Base-by-base conservation (phyloP, 495 filamentous ascomycete species). In the Massariosphaeria phaeospora region DNA sequence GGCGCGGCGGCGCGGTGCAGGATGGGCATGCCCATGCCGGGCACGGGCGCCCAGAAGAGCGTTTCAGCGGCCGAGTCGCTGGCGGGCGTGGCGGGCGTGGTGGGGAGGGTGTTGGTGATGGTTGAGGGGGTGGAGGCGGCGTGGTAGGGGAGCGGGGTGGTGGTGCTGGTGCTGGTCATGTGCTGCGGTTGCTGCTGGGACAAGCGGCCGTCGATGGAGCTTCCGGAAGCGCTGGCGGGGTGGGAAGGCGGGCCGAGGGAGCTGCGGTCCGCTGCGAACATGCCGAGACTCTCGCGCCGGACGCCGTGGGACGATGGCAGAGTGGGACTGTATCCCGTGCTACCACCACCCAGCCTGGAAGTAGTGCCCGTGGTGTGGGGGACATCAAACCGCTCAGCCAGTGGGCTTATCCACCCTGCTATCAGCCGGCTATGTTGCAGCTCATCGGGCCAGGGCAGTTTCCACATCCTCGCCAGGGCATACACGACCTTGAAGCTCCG, bases 401-500 rank as follows among this genome's bases (percentile, higher is more conserved):
- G 39, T 21, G 55, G 61, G 10, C 52, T 57, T 2, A 38, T 35
- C 10, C 42, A 31, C 17, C 30, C 36, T 1, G 34, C 25, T 1
- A 61, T 27, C 9, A 64, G 44, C 8, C 39, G 42, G 31, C 43
- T 52, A 31, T 31, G 48, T 10, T 52, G 38, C 0, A 57, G 34
- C n/a, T 47, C 55, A 18, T 64, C 62, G 2, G 68, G 68, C 10
- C 65, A 62, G 1, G 57, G 66, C 20, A 83, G 73, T 35, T 76
- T 70, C 81, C 81, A 83, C 55, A 77, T 78, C 38, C 73, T 72
- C 18, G 75, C 72, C 8, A 84, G 64, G 31, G 69, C 78, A 12
- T 72, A 69, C 4, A 83, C 66, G 21, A 83, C 82, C 52, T 83
- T 77, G 46, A 81, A 72, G 2, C 74, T 75, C 24, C 79, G 78